Evolutionary conservation across 2,329 filamentous ascomycete genomes (phyloP).

Genomic region (Paradendryphiella salina): DNA sequence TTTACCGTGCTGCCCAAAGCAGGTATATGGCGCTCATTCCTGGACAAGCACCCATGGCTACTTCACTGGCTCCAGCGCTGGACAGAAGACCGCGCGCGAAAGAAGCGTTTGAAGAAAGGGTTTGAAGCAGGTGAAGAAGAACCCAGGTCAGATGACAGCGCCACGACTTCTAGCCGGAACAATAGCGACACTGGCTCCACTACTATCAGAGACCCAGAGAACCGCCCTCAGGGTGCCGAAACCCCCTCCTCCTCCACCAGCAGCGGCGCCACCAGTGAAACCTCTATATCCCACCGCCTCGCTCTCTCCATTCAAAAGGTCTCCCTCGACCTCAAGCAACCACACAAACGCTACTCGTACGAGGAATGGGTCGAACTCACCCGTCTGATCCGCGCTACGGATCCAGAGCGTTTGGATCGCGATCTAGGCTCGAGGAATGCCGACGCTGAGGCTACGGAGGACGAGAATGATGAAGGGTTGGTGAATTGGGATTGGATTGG

Average conservation of each 20-base stretch:
- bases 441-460: conserved; percentile 47
- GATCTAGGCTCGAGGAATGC: conserved; percentile 8
- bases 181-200: conserved; percentile 15
- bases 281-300: conserved; percentile 59
- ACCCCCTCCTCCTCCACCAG: not conserved
- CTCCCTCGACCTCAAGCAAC: conserved; percentile 63
- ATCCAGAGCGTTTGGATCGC: conserved; percentile 18
- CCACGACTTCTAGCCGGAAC: conserved; percentile 12
- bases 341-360: conserved; percentile 71
- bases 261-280: not conserved
- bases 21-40: conserved; percentile 56
- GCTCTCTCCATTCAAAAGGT: conserved; percentile 71
- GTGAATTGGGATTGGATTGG: conserved; percentile 75
- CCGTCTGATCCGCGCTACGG: conserved; percentile 66
- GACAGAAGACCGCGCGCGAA: conserved; percentile 41
- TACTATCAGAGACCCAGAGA: conserved; percentile 4
- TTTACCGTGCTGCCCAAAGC: conserved; percentile 67
- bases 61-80: conserved; percentile 40
- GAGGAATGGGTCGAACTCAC: conserved; percentile 88
- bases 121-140: conserved; percentile 49
- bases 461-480: conserved; percentile 60
- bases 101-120: conserved; percentile 52
- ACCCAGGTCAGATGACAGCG: conserved; percentile 32
- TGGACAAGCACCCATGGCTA: conserved; percentile 55
- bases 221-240: conserved; percentile 12